phyloP scores from a whole-genome alignment of 225 moss, liverwort and hornwort species.

The Thuidium tamariscinum region DNA sequence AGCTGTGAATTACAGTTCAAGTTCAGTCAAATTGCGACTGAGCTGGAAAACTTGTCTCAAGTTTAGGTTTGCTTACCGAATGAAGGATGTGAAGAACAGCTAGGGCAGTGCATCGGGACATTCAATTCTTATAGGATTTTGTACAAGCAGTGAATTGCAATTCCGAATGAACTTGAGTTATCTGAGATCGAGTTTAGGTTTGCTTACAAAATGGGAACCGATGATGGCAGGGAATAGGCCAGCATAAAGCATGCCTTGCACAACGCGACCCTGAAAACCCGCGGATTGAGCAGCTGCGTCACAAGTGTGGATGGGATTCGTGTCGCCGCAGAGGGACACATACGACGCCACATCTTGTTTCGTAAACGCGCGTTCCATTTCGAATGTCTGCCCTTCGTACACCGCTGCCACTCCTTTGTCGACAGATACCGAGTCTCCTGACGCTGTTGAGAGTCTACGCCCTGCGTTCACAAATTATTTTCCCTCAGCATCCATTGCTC shows the following conservation, averaged over 20 bases:
- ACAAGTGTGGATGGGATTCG: conserved; percentile 71
- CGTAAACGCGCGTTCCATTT: conserved; percentile 46
- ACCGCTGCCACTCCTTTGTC: conserved; percentile 1
- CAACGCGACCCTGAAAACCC: conserved; percentile 63
- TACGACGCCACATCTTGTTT: conserved; percentile 52
- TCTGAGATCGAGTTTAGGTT: not conserved
- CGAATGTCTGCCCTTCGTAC: conserved; percentile 45
- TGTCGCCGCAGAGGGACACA: conserved; percentile 70
- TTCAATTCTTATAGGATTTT: not conserved
- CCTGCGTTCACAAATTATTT: not conserved
- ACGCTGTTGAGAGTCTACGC: conserved; percentile 3
- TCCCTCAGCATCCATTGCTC: not conserved
- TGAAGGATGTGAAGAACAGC: not conserved
- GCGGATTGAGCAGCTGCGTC: conserved; percentile 63
- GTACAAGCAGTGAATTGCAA: not conserved
- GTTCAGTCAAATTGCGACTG: not conserved
- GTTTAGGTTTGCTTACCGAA: conserved; percentile 33
- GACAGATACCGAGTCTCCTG: not conserved
- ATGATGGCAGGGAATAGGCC: conserved; percentile 97
- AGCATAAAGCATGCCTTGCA: conserved; percentile 88
- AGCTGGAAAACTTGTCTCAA: not conserved
- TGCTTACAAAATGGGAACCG: conserved; percentile 84
- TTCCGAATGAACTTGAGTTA: not conserved
- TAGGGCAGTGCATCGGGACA: not conserved
- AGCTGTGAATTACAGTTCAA: not conserved